Base-by-base conservation (phyloP, 108 stramenopile genomes). In the Skeletonema tropicum region DNA sequence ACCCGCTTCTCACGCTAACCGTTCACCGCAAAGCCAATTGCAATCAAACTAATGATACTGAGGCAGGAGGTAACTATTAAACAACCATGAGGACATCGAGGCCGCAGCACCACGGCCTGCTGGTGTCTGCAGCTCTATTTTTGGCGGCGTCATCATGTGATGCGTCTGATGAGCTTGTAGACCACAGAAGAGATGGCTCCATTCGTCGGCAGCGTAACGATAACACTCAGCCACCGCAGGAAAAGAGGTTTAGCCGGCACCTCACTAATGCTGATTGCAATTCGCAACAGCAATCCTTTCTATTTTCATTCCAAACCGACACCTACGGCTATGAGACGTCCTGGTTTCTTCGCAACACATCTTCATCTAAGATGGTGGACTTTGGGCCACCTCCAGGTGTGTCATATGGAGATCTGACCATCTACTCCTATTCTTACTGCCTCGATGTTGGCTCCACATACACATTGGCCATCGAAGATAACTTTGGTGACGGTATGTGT, bases 401-500 rank as follows among this genome's bases (percentile, higher is more conserved):
- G 21, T 32, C 21, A 21, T 82, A 82, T 49, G 80, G 80, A 21
- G 68, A 71, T 66, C 48, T 82, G 42, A 71, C 69, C 6, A 70
- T 82, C 41, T 82, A 82, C 52, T 46, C 68, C 3, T 70, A 57
- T 32, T 58, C 68, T n/a, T 82, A 67, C 69, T 82, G 80, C 45
- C 62, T 82, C 38, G 65, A 60, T 2, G 60, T 74, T 30, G 80
- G 80, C 5, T 23, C 48, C 11, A 67, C 59, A 5, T 82, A 82
- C 31, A 35, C 71, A 13, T 62, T 83, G 38, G 64, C 58, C 2
- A 64, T 83, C 17, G 73, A 83, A 39, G 82, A 83, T 69, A 64
- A 78, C 65, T 83, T 78, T 46, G 82, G 82, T 35, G 82, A 83
- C 59, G 82, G 82, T 25, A 74, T 83, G 59, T 83, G 82, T 41